A percentile compares a stretch with the other conserved stretches of the same genome.
These are phyloP conservation scores for Mycotypha africana DNA, from an alignment of 371 early-diverging fungal species.

Conservation along the genomic window DNA sequence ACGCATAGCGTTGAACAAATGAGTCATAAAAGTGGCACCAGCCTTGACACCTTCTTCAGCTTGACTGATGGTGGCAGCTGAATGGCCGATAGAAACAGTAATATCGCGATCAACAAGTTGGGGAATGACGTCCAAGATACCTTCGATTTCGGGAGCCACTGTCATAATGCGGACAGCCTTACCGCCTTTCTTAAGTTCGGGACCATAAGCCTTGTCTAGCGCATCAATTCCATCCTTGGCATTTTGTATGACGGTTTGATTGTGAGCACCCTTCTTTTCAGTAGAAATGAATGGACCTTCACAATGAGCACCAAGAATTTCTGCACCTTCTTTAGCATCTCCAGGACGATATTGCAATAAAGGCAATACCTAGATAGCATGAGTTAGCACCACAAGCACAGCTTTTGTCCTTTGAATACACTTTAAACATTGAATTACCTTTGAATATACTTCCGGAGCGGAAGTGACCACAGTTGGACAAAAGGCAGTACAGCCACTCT, in stretches of 20 bases:
- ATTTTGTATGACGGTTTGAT: conserved; percentile 47
- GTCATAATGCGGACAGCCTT: conserved; percentile 61
- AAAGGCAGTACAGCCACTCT: conserved; percentile 73
- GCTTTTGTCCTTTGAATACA: background rate
- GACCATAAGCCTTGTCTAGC: conserved; percentile 60
- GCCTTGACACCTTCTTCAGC: conserved; percentile 59
- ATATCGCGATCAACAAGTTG: conserved; percentile 57
- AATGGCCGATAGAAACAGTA: conserved; percentile 66
- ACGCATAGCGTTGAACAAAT: conserved; percentile 76
- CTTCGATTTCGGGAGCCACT: conserved; percentile 73
- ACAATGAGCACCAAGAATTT: conserved; percentile 71
- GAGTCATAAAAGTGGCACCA: conserved; percentile 68
- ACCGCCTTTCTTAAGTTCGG: conserved; percentile 22
- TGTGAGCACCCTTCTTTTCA: conserved; percentile 70
- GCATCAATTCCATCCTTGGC: conserved; percentile 55
- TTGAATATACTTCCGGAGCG: conserved; percentile 60
- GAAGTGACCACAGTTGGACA: conserved; percentile 81
- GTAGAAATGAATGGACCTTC: conserved; percentile 78
- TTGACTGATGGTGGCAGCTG: conserved; percentile 57
- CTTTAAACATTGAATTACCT: conserved; percentile 30
- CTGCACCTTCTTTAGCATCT: conserved; percentile 57
- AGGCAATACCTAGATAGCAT: conserved; percentile 52
- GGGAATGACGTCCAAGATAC: conserved; percentile 62
- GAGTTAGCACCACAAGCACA: no score
- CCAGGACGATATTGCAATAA: conserved; percentile 63